Percentiles rank a stretch among this genome's conserved stretches.
Evolutionary conservation across 805 yeast species (phyloP).

Genomic region (Candida fluviatilis): DNA sequence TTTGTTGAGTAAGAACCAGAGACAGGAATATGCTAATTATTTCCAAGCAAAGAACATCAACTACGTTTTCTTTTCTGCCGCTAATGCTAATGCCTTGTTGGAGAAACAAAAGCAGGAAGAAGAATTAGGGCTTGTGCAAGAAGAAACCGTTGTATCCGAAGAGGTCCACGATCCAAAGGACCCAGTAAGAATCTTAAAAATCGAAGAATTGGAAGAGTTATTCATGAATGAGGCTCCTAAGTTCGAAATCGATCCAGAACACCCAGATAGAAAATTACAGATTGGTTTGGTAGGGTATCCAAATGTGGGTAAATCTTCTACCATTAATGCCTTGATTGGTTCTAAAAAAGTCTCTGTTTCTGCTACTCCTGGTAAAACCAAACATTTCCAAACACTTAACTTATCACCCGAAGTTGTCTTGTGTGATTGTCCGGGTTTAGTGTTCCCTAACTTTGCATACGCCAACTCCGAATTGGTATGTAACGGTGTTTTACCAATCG

Average conservation of each 20-base stretch:
- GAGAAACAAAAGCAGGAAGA: conserved; percentile 55
- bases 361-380: conserved; percentile 97
- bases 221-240: conserved; percentile 78
- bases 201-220: conserved; percentile 79
- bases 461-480: conserved; percentile 96
- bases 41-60: conserved; percentile 65
- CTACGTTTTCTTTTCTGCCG: conserved; percentile 91
- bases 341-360: conserved; percentile 98
- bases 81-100: conserved; percentile 69
- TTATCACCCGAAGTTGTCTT: conserved; percentile 77
- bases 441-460: conserved; percentile 95
- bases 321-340: conserved; percentile 94
- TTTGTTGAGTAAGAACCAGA: conserved; percentile 69
- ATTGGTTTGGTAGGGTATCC: conserved; percentile 98
- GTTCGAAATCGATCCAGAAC: conserved; percentile 51
- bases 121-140: conserved; percentile 20
- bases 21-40: conserved; percentile 83
- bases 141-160: conserved; percentile 7
- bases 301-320: conserved; percentile 91
- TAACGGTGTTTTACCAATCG: conserved; percentile 98
- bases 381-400: conserved; percentile 95
- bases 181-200: conserved; percentile 66
- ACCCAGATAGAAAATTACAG: conserved; percentile 60
- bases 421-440: conserved; percentile 99
- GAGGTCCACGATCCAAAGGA: conserved; percentile 15